Evolutionary conservation across 257 asterid genomes (phyloP), one percentile per base, ranked within the genome.

Genomic region (Nicotiana paniculata): DNA sequence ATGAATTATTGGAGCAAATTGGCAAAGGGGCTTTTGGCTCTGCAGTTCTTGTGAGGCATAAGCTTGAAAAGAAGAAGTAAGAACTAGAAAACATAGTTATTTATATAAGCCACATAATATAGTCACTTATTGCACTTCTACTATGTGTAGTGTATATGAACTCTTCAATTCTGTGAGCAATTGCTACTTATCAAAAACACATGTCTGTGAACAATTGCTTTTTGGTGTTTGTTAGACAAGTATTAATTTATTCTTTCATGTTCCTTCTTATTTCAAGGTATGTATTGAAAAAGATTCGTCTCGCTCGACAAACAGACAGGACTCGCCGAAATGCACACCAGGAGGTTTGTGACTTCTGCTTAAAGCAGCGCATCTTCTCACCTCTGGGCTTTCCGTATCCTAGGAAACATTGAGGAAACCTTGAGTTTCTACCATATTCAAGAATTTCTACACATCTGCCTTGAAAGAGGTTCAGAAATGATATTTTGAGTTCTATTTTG

Each of bases 1-100:
- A 95, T 84, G 98, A 92, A 86, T 80, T 93, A 57, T 85, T 95
- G 83, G 98, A 95, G 88, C 98, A 95, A 89, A 91, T 95, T 79
- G 97, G 98, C 79, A 93, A 93, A 88, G 98, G 98, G 66, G 97
- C 98, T 37, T 95, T 95, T 82, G 98, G 97, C 82, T 92, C 98
- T 75, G 98, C 98, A 54, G 87, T 92, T 85, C 93, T 95, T 65
- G 98, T 93, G 85, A 86, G 93, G 89, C 97, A 95, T 80, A 95
- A 92, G 86, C 92, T 82, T 58, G 97, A 95, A 86, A 95, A 91
- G 86, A 92, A 93, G 89, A 95, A 91, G 98, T 94, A 83, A 87
- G 97, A 81, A 30, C 80, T 62, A 10, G 68, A 79, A 54, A 51
- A 28, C 76, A 35, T 39, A 13, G 17, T 17, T 74, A 37, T 61